A percentile compares a stretch with the other conserved stretches of the same genome.
Conservation (phyloP, 2,329 filamentous ascomycete species). For the Metarhizium brunneum region DNA sequence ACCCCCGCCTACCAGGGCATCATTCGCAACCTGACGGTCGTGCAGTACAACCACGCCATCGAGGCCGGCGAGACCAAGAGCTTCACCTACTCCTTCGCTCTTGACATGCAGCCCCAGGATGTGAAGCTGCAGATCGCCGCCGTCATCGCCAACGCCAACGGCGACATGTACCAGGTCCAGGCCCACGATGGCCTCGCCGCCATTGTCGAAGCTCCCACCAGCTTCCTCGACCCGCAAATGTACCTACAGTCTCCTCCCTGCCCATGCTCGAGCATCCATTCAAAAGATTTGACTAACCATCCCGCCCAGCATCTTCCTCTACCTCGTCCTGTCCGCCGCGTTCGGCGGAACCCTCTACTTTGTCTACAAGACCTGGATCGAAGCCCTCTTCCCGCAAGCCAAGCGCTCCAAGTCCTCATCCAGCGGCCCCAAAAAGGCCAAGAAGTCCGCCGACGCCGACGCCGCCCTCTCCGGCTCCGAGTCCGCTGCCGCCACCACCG, state of each 20-base stretch:
- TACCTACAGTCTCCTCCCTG: constrained; percentile 27
- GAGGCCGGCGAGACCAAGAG: constrained; percentile 67
- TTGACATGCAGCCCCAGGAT: constrained; percentile 89
- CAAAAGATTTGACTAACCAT: background rate
- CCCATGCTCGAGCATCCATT: background rate
- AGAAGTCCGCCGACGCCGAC: constrained; percentile 55
- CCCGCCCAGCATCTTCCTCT: constrained; percentile 80
- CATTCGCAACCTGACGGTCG: constrained; percentile 75
- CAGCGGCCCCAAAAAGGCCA: constrained; percentile 39
- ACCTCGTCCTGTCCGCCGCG: constrained; percentile 73
- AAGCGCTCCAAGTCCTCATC: constrained; percentile 52
- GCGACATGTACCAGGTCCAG: constrained; percentile 63
- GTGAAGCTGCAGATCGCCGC: constrained; percentile 69
- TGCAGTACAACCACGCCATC: constrained; percentile 64
- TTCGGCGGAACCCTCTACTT: constrained; percentile 84
- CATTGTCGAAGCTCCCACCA: constrained; percentile 84
- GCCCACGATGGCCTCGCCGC: constrained; percentile 76
- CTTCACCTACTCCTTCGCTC: constrained; percentile 74
- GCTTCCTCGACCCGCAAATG: constrained; percentile 93
- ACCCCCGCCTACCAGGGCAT: constrained; percentile 42
- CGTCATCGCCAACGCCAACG: constrained; percentile 58
- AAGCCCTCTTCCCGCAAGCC: constrained; percentile 87
- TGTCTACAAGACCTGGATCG: constrained; percentile 97
- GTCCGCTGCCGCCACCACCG: constrained; percentile 57
- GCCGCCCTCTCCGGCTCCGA: constrained; percentile 60